These are phyloP conservation scores for Vigna reflexopilosa DNA, from an alignment of 306 rosid genomes.

Conservation along the genomic window DNA sequence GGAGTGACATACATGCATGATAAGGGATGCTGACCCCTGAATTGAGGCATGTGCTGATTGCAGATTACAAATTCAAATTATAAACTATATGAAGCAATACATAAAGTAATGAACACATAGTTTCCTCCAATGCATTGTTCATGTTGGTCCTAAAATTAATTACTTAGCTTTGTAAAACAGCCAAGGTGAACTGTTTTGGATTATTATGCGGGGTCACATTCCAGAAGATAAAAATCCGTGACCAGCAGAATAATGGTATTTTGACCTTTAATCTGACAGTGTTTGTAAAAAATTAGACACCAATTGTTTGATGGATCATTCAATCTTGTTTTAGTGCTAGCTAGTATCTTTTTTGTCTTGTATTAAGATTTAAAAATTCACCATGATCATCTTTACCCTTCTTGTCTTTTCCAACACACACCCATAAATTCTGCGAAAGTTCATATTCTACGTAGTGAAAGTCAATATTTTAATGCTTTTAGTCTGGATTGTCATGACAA, in stretches of 20 bases:
- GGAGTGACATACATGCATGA: slow-evolving; percentile 38
- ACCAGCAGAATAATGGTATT: slow-evolving; percentile 48
- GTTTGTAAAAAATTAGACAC: slow-evolving; percentile 38
- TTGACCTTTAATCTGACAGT: slow-evolving; percentile 48
- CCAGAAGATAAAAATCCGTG: slow-evolving; percentile 43
- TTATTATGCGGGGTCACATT: background rate
- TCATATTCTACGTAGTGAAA: slow-evolving; percentile 30
- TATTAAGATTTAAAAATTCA: slow-evolving; percentile 32
- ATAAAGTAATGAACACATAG: background rate
- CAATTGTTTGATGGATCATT: slow-evolving; percentile 52
- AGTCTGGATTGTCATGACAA: slow-evolving; percentile 43
- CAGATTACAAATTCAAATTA: slow-evolving; percentile 12
- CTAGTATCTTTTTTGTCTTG: slow-evolving; percentile 48
- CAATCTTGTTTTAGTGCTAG: slow-evolving; percentile 40
- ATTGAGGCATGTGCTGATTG: slow-evolving; percentile 55
- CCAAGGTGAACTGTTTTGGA: background rate
- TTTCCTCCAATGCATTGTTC: slow-evolving; percentile 17
- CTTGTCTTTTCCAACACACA: background rate
- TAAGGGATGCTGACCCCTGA: slow-evolving; percentile 36
- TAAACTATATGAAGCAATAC: slow-evolving; percentile 19
- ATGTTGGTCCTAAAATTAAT: slow-evolving; percentile 24
- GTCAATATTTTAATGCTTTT: slow-evolving; percentile 48
- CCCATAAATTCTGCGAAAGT: slow-evolving; percentile 38
- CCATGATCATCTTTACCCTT: slow-evolving; percentile 28
- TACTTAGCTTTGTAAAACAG: slow-evolving; percentile 31